Conservation (phyloP, 331 rosid genomes). For the Rosa hybrid region DNA sequence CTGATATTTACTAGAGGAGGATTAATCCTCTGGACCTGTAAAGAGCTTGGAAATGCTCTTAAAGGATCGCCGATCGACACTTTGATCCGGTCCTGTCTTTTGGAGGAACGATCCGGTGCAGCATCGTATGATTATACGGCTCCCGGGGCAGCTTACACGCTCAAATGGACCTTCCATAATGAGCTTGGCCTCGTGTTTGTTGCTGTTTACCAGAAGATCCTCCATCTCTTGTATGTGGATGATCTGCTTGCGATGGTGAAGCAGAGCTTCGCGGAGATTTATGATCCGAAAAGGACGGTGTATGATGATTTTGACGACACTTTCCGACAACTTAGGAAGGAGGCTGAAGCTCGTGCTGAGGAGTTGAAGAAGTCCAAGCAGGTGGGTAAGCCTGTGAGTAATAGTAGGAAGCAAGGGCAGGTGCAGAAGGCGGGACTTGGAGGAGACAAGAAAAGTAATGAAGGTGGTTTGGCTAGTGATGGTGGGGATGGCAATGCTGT, state of each 20-base stretch:
- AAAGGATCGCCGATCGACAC: conserved; percentile 93
- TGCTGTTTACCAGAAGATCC: conserved; percentile 89
- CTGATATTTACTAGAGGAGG: conserved; percentile 96
- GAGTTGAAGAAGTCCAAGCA: conserved; percentile 72
- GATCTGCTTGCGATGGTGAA: conserved; percentile 80
- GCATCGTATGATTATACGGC: conserved; percentile 77
- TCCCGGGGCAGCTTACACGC: conserved; percentile 87
- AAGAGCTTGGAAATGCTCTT: conserved; percentile 80
- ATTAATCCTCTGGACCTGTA: conserved; percentile 90
- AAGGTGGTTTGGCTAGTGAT: conserved; percentile 49
- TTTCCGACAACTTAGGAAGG: conserved; percentile 73
- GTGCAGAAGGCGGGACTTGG: conserved; percentile 57
- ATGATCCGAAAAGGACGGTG: conserved; percentile 58
- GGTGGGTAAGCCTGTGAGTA: conserved; percentile 47
- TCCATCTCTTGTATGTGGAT: conserved; percentile 83
- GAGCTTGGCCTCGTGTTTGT: conserved; percentile 92
- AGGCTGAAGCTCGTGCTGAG: conserved; percentile 90
- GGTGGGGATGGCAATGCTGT: conserved; percentile 47
- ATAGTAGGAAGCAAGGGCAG: conserved; percentile 62
- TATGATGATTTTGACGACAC: conserved; percentile 81
- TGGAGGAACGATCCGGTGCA: conserved; percentile 93
- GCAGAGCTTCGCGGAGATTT: conserved; percentile 66
- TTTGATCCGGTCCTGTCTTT: conserved; percentile 87
- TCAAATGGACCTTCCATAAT: conserved; percentile 95
- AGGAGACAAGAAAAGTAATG: conserved; percentile 56